Evolutionary conservation across 2,329 filamentous ascomycete genomes (phyloP).

Genomic region (Anthostomella pinea): DNA sequence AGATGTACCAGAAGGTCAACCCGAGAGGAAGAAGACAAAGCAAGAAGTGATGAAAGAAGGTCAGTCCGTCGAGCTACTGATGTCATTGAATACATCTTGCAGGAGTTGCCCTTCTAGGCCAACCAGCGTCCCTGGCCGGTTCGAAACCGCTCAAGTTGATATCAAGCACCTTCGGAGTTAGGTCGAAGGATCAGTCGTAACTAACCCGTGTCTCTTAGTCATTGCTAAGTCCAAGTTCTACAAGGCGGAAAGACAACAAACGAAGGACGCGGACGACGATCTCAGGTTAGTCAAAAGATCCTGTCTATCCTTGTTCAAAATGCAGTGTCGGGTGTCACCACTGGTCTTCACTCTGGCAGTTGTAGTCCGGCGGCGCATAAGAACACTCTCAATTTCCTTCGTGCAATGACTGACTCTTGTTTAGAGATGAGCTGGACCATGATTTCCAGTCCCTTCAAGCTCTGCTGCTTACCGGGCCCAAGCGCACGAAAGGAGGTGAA

Average conservation of each 20-base stretch:
- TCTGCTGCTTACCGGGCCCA: conserved; percentile 57
- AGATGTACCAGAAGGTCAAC: conserved; percentile 66
- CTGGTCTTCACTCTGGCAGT: too few relatives aligned
- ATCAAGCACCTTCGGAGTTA: too few relatives aligned
- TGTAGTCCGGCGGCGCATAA: too few relatives aligned
- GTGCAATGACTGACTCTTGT: conserved; percentile 4
- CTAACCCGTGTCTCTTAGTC: too few relatives aligned
- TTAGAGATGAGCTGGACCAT: conserved; percentile 72
- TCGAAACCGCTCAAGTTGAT: too few relatives aligned
- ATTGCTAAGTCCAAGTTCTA: conserved; percentile 95
- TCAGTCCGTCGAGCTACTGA: too few relatives aligned
- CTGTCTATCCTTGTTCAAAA: background rate
- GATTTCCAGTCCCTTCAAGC: conserved; percentile 74
- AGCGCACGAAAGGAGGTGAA: conserved; percentile 33
- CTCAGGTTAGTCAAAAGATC: conserved; percentile 40
- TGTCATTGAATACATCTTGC: too few relatives aligned
- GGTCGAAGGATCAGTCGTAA: too few relatives aligned
- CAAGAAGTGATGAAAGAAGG: conserved; percentile 97
- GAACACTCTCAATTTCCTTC: background rate
- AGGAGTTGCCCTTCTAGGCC: too few relatives aligned
- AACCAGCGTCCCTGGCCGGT: too few relatives aligned
- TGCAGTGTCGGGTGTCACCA: too few relatives aligned
- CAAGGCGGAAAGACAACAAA: conserved; percentile 90
- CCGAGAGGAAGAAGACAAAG: conserved; percentile 88
- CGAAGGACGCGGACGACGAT: conserved; percentile 91